Evolutionary conservation across 345 rosid species (phyloP), one percentile per base, ranked within the genome.

Genomic region (Moricandia moricandioides): DNA sequence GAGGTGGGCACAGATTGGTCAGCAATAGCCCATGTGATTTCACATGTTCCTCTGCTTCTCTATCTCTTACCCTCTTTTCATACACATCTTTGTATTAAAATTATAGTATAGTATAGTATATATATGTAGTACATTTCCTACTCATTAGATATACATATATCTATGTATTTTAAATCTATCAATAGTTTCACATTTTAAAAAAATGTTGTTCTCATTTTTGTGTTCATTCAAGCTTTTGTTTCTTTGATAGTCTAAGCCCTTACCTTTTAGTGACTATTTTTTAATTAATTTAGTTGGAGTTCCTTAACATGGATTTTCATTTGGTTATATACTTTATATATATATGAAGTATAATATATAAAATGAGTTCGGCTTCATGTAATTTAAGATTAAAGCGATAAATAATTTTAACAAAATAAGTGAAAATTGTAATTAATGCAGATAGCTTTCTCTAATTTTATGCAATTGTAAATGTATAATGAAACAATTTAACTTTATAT

Each of bases 1-100:
- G 81, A 78, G 77, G 81, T 78, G 77, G 73, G 77, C 73, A 66
- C 69, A 72, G 77, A 66, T 61, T 61, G 73, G 73, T 78, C 69
- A 78, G 81, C 73, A 72, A 78, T 27, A 60, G 9, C 59, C 81
- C 81, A 78, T 78, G 81, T 78, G 77, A 67, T 27, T 60, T 67
- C 81, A 72, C 81, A 78, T 72, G 81, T 67, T 49, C 40, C 65
- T 66, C 77, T 78, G 68, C 81, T 78, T 67, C 60, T 78, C 30
- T 71, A 71, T 78, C 76, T 64, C 76, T 70, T 64, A 45, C 61
- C 9, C 62, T 78, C 52, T 58, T 64, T 49, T 40, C 52, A 58
- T 77, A 16, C 57, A 71, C 63, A 71, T 47, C 26, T 58, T 21
- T 77, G 24, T 43, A 34, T 40, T 30, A 9, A 13, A 37, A 8